These are phyloP conservation scores for Colletotrichum coccodes DNA, from an alignment of 2,329 filamentous ascomycete genomes.

Conservation along the genomic window DNA sequence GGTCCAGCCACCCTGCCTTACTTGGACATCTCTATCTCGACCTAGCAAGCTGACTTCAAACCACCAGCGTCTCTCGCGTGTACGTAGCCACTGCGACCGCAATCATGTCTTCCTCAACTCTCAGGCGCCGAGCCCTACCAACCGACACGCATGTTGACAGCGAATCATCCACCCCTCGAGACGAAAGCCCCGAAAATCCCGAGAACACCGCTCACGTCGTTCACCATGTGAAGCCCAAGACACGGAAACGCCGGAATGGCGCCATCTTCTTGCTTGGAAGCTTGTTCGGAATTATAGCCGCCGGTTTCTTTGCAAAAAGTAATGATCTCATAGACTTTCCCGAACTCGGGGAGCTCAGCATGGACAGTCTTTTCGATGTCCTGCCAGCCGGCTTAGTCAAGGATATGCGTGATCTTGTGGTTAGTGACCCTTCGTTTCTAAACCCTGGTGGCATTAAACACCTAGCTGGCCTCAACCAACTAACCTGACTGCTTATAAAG, in stretches of 20 bases:
- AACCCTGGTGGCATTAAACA: not conserved
- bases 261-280: slow-evolving; percentile 90
- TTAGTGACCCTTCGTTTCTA: slow-evolving; percentile 53
- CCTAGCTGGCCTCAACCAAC: slow-evolving; percentile 28
- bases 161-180: slow-evolving; percentile 37
- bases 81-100: not conserved
- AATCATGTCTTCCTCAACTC: slow-evolving; percentile 23
- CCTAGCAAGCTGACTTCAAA: not conserved
- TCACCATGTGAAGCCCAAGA: slow-evolving; percentile 52
- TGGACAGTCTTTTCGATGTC: slow-evolving; percentile 88
- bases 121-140: slow-evolving; percentile 37
- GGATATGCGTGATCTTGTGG: slow-evolving; percentile 87
- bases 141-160: slow-evolving; percentile 37
- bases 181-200: slow-evolving; percentile 46
- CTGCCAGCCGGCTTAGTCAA: slow-evolving; percentile 86
- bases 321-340: slow-evolving; percentile 90
- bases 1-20: not conserved
- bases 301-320: slow-evolving; percentile 88
- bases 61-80: not conserved
- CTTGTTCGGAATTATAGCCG: slow-evolving; percentile 88
- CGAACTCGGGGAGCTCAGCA: slow-evolving; percentile 76
- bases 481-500: slow-evolving; percentile 50
- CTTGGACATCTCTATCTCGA: not conserved
- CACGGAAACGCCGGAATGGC: slow-evolving; percentile 78
- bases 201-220: slow-evolving; percentile 54